Percentiles rank a stretch among this genome's conserved stretches.
Conservation (phyloP, 2,329 filamentous ascomycete species). For the Macrophomina pseudophaseolina region DNA sequence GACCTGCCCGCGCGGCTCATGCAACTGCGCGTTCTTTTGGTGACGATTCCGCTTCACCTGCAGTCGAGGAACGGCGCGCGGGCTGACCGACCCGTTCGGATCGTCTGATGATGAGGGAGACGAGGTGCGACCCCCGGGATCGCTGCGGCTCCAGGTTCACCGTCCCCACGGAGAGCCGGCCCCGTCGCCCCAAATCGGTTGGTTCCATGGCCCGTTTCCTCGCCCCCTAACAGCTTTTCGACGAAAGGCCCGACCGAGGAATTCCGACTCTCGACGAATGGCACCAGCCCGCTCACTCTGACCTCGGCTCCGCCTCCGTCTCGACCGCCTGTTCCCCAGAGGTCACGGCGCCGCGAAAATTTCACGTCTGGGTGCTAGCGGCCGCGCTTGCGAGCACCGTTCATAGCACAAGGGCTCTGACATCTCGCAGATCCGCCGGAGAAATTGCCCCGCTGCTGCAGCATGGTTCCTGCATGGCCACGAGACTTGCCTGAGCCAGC, state of each 20-base stretch:
- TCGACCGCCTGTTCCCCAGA: conserved; percentile 1
- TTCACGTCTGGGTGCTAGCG: conserved; percentile 16
- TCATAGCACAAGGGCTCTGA: background rate
- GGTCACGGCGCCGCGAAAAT: conserved; percentile 11
- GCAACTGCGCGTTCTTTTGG: conserved; percentile 20
- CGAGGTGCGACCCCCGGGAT: conserved; percentile 22
- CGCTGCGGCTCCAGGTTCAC: conserved; percentile 25
- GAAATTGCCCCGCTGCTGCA: conserved; percentile 23
- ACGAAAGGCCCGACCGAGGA: conserved; percentile 14
- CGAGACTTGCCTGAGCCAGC: background rate
- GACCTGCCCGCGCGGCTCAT: conserved; percentile 15
- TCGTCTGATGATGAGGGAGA: conserved; percentile 24
- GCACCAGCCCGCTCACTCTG: background rate
- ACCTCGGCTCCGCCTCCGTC: conserved; percentile 16
- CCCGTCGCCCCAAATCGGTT: conserved; percentile 21
- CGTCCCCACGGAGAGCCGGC: conserved; percentile 25
- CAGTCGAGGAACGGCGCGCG: conserved; percentile 10
- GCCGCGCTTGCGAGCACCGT: background rate
- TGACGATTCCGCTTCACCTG: conserved; percentile 22
- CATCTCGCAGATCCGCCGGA: conserved; percentile 25
- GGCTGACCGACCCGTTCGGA: conserved; percentile 18
- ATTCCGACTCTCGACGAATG: conserved; percentile 8
- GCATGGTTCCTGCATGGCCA: conserved; percentile 26
- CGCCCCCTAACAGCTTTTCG: conserved; percentile 19
- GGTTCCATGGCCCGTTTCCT: conserved; percentile 13